Percentiles rank a stretch among this genome's conserved stretches.
Conservation (phyloP, 345 rosid species). For the Hypericum androsaemum region DNA sequence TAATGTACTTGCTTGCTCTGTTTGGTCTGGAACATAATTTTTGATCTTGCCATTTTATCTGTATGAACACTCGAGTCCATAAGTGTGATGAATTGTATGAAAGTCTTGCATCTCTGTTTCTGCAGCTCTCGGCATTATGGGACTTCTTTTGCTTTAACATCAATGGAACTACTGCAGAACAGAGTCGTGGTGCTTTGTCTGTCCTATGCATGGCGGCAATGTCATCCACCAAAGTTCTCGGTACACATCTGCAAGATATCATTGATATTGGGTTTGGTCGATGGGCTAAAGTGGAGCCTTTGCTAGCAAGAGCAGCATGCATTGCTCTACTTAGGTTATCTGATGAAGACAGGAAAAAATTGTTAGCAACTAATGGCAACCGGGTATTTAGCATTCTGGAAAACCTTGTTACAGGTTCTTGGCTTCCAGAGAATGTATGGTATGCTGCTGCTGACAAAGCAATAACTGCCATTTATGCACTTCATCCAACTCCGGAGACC, state of each 20-base stretch:
- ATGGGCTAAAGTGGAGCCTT: conserved; percentile 93
- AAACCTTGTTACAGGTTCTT: conserved; percentile 66
- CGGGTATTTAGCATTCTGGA: conserved; percentile 62
- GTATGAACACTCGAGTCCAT: too few relatives aligned
- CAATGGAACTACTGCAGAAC: conserved; percentile 78
- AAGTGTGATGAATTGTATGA: neutral
- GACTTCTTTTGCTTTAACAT: conserved; percentile 93
- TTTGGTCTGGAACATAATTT: too few relatives aligned
- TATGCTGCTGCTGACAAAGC: conserved; percentile 94
- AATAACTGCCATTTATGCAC: conserved; percentile 56
- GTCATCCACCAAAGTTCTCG: conserved; percentile 60
- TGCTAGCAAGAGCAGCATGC: conserved; percentile 91
- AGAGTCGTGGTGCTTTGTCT: conserved; percentile 88
- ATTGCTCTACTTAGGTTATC: conserved; percentile 79
- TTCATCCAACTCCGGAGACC: conserved; percentile 89
- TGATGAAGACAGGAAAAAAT: conserved; percentile 65
- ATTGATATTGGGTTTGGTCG: conserved; percentile 98
- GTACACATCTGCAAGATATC: conserved; percentile 87
- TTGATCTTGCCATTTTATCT: too few relatives aligned
- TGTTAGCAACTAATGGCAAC: conserved; percentile 62
- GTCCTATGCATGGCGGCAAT: conserved; percentile 98
- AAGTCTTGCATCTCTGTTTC: conserved; percentile 5
- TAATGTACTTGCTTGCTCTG: too few relatives aligned
- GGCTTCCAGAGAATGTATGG: conserved; percentile 85
- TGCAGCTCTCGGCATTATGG: conserved; percentile 88